Base-by-base conservation (phyloP, 2,329 filamentous ascomycete genomes). In the Fusarium sororula region DNA sequence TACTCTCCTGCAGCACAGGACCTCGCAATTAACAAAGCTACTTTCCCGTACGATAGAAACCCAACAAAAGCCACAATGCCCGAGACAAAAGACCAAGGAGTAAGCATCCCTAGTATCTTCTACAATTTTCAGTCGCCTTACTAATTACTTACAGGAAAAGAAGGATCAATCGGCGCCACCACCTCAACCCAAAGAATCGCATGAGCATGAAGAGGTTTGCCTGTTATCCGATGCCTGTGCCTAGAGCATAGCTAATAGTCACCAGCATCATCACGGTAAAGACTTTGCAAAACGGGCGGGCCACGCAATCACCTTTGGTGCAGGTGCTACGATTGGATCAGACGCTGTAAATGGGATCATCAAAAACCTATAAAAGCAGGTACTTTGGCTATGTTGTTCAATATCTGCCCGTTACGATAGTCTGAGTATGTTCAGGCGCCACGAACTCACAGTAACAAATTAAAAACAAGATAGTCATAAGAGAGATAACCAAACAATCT, bases 161-260 rank as follows among this genome's bases (percentile, higher is more conserved):
- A 35, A 51, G 15, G 11, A 32, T 5, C 48, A 51, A n/a, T 35
- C 48, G 10, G 48, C 48, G 28, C 15, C 30, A 7, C 28, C 28
- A 4, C 28, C 48, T 24, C 22, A 32, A 10, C 48, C 48, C 6
- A 51, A 51, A 20, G 48, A 51, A 24, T 8, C 48, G 6, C 48
- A 35, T 11, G 30, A 20, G 5, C 48, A 51, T 24, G 22, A 51
- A 10, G 48, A 51, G 48, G 48, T 51, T 24, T 24, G 22, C 17
- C 6, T 10, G 17, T 6, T 14, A 24, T 17, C 15, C 0, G 7
- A 13, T 6, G 11, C 12, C 6, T 18, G 6, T 14, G 2, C 8
- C 1, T 0, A 13, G 3, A n/a, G 5, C 7, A 6, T 14, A 7
- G 6, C 0, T 50, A 24, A 50, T 12, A 10, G 3, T 10, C 2